These are phyloP conservation scores for Bassia scoparia DNA, from an alignment of 148 eudicot species.

Conservation along the genomic window DNA sequence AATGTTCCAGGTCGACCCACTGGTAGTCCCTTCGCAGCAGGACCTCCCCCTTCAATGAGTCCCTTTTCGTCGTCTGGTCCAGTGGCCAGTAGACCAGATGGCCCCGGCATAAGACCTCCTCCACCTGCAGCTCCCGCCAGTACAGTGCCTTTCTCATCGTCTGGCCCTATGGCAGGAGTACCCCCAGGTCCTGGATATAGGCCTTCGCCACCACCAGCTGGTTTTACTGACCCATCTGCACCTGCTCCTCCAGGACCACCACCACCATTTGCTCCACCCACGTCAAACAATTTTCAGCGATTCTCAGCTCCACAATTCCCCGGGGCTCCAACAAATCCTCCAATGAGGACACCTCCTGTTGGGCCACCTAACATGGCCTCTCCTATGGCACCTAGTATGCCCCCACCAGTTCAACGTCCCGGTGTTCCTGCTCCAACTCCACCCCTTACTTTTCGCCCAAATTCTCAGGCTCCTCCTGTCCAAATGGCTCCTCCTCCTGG, in stretches of 20 bases:
- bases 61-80: conserved; percentile 67
- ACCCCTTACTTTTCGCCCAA: conserved; percentile 42
- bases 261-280: conserved; percentile 29
- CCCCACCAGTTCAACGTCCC: conserved; percentile 52
- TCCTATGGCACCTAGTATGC: conserved; percentile 38
- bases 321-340: conserved; percentile 41
- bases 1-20: conserved; percentile 54
- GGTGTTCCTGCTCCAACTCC: conserved; percentile 40
- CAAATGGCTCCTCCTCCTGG: conserved; percentile 39
- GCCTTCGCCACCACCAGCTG: conserved; percentile 44
- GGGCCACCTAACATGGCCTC: conserved; percentile 50
- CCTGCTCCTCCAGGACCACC: conserved; percentile 37
- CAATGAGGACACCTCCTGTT: conserved; percentile 34
- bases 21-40: conserved; percentile 60
- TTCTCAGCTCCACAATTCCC: conserved; percentile 57
- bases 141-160: conserved; percentile 42
- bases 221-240: conserved; percentile 34
- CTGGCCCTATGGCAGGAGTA: conserved; percentile 48
- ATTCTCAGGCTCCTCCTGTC: conserved; percentile 31
- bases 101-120: conserved; percentile 52
- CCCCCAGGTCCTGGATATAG: conserved; percentile 44
- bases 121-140: conserved; percentile 38
- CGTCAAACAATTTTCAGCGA: conserved; percentile 42
- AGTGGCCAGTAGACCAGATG: conserved; percentile 56
- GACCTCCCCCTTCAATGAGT: conserved; percentile 47